Evolutionary conservation across 1,284 basidiomycete genomes (phyloP).

Genomic region (Tranzscheliella williamsii): DNA sequence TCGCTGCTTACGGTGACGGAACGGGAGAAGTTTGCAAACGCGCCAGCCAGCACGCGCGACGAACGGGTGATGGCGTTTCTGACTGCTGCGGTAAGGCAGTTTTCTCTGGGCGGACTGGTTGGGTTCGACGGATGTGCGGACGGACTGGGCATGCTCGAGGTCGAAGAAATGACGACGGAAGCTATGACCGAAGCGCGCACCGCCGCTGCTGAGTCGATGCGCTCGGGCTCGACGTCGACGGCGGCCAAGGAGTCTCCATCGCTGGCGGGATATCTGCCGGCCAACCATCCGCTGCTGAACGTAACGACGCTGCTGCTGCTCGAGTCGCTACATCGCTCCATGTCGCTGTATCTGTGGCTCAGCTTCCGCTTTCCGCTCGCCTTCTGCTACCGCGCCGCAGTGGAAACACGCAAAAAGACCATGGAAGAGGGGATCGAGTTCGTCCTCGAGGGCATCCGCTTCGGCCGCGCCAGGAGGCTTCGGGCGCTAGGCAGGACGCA

Average conservation of each 20-base stretch:
- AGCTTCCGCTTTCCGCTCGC: constrained; percentile 74
- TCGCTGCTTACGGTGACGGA: constrained; percentile 66
- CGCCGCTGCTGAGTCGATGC: not conserved
- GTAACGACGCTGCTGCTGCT: constrained; percentile 65
- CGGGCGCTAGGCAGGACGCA: constrained; percentile 24
- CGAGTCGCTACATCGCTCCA: constrained; percentile 79
- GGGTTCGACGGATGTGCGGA: constrained; percentile 61
- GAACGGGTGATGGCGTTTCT: constrained; percentile 61
- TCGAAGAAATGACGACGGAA: constrained; percentile 16
- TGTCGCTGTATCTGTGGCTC: constrained; percentile 87
- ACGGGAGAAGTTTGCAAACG: constrained; percentile 64
- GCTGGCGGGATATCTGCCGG: constrained; percentile 12
- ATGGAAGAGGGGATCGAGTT: constrained; percentile 73
- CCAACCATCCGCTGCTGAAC: constrained; percentile 18
- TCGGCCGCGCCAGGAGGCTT: constrained; percentile 46
- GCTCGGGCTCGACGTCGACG: not conserved
- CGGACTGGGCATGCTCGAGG: constrained; percentile 63
- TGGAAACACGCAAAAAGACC: constrained; percentile 68
- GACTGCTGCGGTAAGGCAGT: constrained; percentile 60
- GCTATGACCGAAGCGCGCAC: not conserved
- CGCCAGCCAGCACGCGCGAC: constrained; percentile 65
- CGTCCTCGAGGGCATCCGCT: constrained; percentile 56
- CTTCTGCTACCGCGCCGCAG: constrained; percentile 70
- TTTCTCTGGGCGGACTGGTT: constrained; percentile 61
- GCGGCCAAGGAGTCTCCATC: constrained; percentile 5